Evolutionary conservation across 768 basidiomycete species (phyloP).

Genomic region (Lactarius akahatsu): DNA sequence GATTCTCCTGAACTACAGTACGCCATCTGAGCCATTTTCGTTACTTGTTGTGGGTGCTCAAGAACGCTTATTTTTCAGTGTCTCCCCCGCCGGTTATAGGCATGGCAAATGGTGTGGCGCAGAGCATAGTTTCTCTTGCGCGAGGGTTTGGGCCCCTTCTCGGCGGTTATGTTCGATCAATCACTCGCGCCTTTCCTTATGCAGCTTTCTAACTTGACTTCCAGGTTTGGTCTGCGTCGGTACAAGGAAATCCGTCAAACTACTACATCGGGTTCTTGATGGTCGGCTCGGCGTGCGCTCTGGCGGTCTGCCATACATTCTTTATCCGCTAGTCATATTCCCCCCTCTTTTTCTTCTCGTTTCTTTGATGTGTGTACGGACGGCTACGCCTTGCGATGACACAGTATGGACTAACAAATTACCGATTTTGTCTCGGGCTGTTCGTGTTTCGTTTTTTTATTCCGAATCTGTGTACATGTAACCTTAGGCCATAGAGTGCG

Average conservation of each 20-base stretch:
- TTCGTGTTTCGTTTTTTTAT: conserved; percentile 1
- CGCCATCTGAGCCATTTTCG: conserved; percentile 26
- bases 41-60: conserved; percentile 4
- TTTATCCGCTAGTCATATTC: conserved; percentile 20
- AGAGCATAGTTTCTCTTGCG: conserved; percentile 91
- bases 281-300: conserved; percentile 15
- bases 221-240: conserved; percentile 26
- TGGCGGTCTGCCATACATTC: conserved; percentile 14
- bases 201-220: neutral
- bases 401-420: neutral
- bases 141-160: conserved; percentile 87
- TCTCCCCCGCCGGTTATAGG: conserved; percentile 88
- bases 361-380: neutral
- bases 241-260: conserved; percentile 17
- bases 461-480: neutral
- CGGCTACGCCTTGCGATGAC: neutral
- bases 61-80: conserved; percentile 49
- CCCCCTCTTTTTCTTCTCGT: neutral
- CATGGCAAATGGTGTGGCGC: conserved; percentile 92
- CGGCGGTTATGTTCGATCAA: conserved; percentile 67
- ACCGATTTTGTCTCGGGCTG: neutral
- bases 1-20: conserved; percentile 84
- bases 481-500: neutral
- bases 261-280: conserved; percentile 28
- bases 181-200: conserved; percentile 18